Conservation (phyloP, 2,329 filamentous ascomycete genomes). For the Blastomyces gilchristii region DNA sequence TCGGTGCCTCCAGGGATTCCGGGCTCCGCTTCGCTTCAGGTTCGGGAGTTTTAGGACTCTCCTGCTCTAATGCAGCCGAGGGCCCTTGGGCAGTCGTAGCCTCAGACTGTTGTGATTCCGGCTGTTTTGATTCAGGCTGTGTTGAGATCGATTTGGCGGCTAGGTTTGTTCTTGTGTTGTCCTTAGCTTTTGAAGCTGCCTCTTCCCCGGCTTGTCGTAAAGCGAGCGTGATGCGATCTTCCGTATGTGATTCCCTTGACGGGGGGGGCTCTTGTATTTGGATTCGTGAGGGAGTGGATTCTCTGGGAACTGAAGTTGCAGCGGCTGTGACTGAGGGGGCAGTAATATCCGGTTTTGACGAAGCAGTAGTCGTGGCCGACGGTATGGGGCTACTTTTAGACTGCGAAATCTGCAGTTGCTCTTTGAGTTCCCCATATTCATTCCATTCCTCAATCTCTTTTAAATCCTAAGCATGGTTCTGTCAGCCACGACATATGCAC, state of each 20-base stretch:
- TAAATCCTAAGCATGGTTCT: conserved; percentile 54
- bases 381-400: conserved; percentile 23
- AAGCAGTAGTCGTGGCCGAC: conserved; percentile 7
- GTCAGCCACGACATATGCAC: background rate
- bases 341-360: conserved; percentile 19
- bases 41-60: background rate
- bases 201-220: conserved; percentile 37
- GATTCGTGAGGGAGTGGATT: conserved; percentile 26
- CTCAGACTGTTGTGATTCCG: conserved; percentile 12
- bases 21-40: background rate
- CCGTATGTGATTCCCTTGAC: conserved; percentile 22
- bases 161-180: conserved; percentile 17
- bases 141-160: conserved; percentile 8
- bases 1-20: background rate
- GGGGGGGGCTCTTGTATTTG: conserved; percentile 35
- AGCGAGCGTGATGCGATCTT: conserved; percentile 31
- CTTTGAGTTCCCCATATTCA: conserved; percentile 89
- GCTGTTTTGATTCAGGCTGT: too few species aligned
- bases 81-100: conserved; percentile 12
- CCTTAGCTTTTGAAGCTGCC: conserved; percentile 29
- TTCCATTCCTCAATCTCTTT: conserved; percentile 98
- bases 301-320: conserved; percentile 19
- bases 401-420: conserved; percentile 52
- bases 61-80: conserved; percentile 8
- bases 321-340: conserved; percentile 16